phyloP scores from a whole-genome alignment of 495 filamentous ascomycete genomes.

The Penicillium simplicissimum region DNA sequence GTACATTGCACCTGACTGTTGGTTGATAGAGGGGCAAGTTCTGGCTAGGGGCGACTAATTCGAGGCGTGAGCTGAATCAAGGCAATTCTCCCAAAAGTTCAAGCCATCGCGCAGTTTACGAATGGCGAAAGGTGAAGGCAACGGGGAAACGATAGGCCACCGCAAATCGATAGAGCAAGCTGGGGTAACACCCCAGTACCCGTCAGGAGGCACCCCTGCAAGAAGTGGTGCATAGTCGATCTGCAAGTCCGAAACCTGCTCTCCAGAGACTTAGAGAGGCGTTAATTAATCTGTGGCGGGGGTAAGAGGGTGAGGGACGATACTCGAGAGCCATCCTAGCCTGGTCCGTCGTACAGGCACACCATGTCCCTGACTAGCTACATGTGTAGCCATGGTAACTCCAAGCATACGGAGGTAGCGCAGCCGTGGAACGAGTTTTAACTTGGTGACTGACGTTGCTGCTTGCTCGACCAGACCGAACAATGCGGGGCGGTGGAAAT shows the following conservation, averaged over 20 bases:
- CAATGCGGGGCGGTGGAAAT: slow-evolving; percentile 2
- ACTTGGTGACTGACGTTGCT: neutral
- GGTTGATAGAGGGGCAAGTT: neutral
- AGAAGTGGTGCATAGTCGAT: neutral
- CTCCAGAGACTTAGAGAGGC: neutral
- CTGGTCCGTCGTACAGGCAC: neutral
- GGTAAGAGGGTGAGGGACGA: neutral
- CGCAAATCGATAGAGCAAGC: neutral
- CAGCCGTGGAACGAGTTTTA: neutral
- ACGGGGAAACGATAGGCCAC: neutral
- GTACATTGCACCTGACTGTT: neutral
- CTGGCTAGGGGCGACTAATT: neutral
- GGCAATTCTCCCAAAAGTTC: neutral
- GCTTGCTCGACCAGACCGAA: neutral
- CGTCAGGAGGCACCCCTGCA: neutral
- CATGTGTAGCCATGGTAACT: neutral
- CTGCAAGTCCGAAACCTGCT: neutral
- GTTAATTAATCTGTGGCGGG: neutral
- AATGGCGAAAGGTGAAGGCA: neutral
- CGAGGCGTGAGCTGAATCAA: neutral
- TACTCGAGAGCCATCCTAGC: neutral
- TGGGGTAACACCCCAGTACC: neutral
- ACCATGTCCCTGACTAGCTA: neutral
- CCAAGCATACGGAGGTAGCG: neutral
- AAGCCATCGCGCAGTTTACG: neutral